Evolutionary conservation across 257 asterid species (phyloP).

Genomic region (Solanum microdontum): DNA sequence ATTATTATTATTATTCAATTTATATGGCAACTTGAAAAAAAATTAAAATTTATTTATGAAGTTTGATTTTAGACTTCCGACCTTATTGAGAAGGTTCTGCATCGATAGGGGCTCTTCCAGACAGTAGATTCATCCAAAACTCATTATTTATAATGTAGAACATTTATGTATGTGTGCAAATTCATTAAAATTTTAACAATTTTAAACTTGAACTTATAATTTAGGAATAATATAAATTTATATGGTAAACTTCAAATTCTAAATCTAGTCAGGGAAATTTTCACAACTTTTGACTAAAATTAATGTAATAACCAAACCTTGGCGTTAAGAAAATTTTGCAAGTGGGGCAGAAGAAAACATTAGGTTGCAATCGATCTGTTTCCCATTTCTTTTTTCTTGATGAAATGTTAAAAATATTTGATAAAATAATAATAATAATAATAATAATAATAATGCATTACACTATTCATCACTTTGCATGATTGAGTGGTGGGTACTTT

Average conservation of each 20-base stretch:
- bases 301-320: not conserved
- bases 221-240: not conserved
- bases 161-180: not conserved
- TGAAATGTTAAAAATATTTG: not conserved
- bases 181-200: not conserved
- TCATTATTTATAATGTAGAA: not conserved
- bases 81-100: too few species aligned
- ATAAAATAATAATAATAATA: not conserved
- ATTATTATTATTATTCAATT: too few species aligned
- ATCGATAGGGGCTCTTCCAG: not conserved
- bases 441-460: not conserved
- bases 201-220: not conserved
- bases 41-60: too few species aligned
- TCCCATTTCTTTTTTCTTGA: not conserved
- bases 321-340: not conserved
- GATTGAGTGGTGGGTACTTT: slow-evolving; percentile 9
- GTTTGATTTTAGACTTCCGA: too few species aligned
- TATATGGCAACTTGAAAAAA: too few species aligned
- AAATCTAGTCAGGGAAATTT: too few species aligned
- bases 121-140: not conserved
- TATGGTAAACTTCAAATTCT: too few species aligned
- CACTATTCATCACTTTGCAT: slow-evolving; percentile 19
- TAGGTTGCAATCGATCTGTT: not conserved
- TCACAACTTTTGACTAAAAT: not conserved
- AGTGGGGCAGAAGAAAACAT: slow-evolving; percentile 2